Percentiles rank a stretch among this genome's conserved stretches.
phyloP scores from a whole-genome alignment of 345 rosid genomes.

The Hibiscus syriacus region DNA sequence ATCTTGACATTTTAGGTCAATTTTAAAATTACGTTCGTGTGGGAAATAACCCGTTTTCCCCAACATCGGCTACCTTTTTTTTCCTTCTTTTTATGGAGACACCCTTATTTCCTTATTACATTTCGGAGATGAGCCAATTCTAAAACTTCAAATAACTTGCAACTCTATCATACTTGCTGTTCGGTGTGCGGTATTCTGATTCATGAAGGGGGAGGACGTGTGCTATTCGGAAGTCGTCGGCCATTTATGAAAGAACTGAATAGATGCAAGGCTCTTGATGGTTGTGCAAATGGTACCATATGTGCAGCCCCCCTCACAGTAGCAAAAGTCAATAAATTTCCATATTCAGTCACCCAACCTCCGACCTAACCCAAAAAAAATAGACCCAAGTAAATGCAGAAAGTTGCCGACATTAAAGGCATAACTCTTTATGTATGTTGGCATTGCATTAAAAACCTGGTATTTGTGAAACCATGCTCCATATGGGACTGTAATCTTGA shows the following conservation, averaged over 20 bases:
- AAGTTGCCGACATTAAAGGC: neutral
- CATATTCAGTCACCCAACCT: conserved; percentile 83
- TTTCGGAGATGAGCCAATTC: neutral
- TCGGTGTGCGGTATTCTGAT: conserved; percentile 6
- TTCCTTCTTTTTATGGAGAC: neutral
- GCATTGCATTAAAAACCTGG: conserved; percentile 48
- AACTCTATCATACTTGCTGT: neutral
- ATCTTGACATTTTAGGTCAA: too few species aligned
- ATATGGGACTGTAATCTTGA: conserved; percentile 60
- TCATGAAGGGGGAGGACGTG: conserved; percentile 31
- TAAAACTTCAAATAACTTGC: neutral
- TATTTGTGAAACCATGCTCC: conserved; percentile 88
- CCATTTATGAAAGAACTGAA: conserved; percentile 63
- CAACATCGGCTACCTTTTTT: too few species aligned
- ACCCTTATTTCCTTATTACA: conserved; percentile 1
- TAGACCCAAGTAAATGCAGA: neutral
- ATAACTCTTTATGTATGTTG: neutral
- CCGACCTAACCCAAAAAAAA: conserved; percentile 45
- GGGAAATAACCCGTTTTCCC: too few species aligned
- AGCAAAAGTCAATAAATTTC: conserved; percentile 63
- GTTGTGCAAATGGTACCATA: conserved; percentile 94
- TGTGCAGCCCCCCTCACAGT: conserved; percentile 88
- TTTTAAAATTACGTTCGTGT: too few species aligned
- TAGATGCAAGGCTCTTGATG: conserved; percentile 76
- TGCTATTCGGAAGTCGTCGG: conserved; percentile 51